phyloP scores from a whole-genome alignment of 73 alveolate genomes.

The Durusdinium trenchii region DNA sequence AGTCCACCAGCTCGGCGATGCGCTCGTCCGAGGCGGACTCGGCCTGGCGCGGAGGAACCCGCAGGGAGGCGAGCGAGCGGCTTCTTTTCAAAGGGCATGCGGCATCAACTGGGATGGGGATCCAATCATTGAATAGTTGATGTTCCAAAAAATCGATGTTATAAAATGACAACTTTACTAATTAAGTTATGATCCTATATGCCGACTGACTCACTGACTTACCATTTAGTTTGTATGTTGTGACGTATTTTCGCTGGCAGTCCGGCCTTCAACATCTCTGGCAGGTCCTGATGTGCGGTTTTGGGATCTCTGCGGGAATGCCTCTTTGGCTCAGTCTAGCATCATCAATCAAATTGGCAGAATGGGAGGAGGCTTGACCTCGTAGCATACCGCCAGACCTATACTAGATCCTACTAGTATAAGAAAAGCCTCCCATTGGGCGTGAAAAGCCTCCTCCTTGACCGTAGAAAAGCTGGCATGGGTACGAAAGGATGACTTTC shows the following conservation, averaged over 20 bases:
- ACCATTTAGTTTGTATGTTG: too few species aligned
- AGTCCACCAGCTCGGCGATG: slow-evolving; percentile 40
- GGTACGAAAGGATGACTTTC: too few species aligned
- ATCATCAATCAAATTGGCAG: too few species aligned
- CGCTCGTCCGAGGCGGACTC: slow-evolving; percentile 52
- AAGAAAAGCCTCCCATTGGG: too few species aligned
- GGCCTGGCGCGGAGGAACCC: background rate
- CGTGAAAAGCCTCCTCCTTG: too few species aligned
- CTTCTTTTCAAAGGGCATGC: background rate
- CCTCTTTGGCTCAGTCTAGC: too few species aligned
- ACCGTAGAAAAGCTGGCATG: too few species aligned
- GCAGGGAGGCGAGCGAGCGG: background rate
- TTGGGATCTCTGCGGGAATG: too few species aligned
- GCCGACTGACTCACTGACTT: background rate
- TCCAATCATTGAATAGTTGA: background rate
- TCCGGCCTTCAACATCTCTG: background rate
- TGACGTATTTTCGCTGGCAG: background rate
- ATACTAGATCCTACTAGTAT: too few species aligned
- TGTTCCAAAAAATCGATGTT: background rate
- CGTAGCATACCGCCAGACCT: too few species aligned
- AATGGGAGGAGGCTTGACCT: too few species aligned
- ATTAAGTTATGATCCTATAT: background rate
- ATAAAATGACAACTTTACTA: too few species aligned
- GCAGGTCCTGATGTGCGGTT: slow-evolving; percentile 39
- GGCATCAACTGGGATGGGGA: background rate